A percentile compares a stretch with the other conserved stretches of the same genome.
These are phyloP conservation scores for Monilinia polystroma DNA, from an alignment of 2,329 filamentous ascomycete genomes.

Conservation along the genomic window DNA sequence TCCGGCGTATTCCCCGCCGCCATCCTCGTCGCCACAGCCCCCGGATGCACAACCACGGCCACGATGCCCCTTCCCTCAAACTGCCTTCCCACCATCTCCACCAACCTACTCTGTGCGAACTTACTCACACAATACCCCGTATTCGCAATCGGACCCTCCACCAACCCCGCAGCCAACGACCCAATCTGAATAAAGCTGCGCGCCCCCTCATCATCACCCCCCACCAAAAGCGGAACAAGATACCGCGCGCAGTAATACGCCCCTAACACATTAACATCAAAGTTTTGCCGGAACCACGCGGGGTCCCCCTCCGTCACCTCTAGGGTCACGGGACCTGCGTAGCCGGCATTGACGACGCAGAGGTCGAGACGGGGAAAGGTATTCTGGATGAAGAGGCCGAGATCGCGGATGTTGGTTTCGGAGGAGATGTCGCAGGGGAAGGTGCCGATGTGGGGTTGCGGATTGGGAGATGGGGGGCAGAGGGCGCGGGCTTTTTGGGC, in stretches of 20 bases:
- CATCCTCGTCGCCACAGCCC: conserved; percentile 14
- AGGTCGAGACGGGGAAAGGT: conserved; percentile 20
- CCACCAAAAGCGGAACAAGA: conserved; percentile 18
- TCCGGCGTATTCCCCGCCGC: conserved; percentile 20
- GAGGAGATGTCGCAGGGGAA: conserved; percentile 16
- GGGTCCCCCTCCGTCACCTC: conserved; percentile 17
- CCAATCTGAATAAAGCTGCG: conserved; percentile 14
- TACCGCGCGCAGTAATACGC: conserved; percentile 20
- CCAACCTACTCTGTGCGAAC: conserved; percentile 19
- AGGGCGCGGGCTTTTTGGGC: conserved; percentile 4
- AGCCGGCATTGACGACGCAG: conserved; percentile 23
- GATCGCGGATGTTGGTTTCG: not conserved
- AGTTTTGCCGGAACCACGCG: conserved; percentile 14
- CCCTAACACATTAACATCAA: conserved; percentile 17
- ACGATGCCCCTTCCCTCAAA: conserved; percentile 17
- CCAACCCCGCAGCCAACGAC: conserved; percentile 15
- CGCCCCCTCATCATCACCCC: conserved; percentile 3
- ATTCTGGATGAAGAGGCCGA: not conserved
- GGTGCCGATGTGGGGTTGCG: not conserved
- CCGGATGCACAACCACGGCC: conserved; percentile 19
- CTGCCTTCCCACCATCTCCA: conserved; percentile 16
- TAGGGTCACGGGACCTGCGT: conserved; percentile 21
- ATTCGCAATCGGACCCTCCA: conserved; percentile 17
- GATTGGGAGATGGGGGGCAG: not conserved
- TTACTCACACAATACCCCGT: conserved; percentile 25